phyloP scores from a whole-genome alignment of 129 eudicot genomes.

The Pseudognaphalium luteoalbum region DNA sequence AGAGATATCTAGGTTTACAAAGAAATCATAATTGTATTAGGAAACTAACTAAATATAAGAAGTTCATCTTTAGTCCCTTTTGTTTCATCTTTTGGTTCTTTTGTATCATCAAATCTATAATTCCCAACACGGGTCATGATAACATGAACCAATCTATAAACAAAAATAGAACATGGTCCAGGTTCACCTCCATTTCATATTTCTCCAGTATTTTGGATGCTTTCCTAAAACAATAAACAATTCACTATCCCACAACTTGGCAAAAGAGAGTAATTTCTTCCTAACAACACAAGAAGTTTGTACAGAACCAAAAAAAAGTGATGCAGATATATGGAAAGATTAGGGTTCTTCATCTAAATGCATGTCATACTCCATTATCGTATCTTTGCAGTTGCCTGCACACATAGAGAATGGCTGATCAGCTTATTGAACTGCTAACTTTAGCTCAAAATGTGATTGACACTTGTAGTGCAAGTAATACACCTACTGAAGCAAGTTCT shows the following conservation, averaged over 20 bases:
- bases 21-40: too few relatives aligned
- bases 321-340: not conserved
- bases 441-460: not conserved
- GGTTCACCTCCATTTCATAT: too few relatives aligned
- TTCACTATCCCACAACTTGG: not conserved
- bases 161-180: not conserved
- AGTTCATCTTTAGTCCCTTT: too few relatives aligned
- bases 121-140: too few relatives aligned
- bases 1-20: too few relatives aligned
- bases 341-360: not conserved
- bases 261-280: not conserved
- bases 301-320: not conserved
- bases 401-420: not conserved
- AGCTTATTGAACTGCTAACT: not conserved
- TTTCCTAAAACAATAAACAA: not conserved
- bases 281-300: not conserved
- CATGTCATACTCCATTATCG: not conserved
- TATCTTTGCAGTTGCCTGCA: not conserved
- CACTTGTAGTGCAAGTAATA: not conserved
- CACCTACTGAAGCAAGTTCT: conserved; percentile 12
- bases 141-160: too few relatives aligned
- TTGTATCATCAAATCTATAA: too few relatives aligned
- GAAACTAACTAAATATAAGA: too few relatives aligned
- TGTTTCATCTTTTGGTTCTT: too few relatives aligned
- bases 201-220: not conserved